Evolutionary conservation across 768 basidiomycete species (phyloP), one percentile per base, ranked within the genome.

Genomic region (Lentinula guzmanii): DNA sequence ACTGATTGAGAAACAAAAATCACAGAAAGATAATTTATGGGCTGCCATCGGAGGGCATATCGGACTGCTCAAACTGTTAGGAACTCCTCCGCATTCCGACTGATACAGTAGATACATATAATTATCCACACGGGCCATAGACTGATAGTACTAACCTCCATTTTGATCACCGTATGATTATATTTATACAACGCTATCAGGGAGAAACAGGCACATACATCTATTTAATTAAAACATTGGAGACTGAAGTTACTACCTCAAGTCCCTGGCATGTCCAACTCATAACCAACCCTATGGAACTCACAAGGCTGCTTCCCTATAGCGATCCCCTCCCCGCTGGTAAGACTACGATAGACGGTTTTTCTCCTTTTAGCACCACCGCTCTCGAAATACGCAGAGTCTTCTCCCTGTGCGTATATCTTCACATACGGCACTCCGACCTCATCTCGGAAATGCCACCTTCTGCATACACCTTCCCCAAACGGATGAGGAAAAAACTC

Each of bases 401-500:
- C 7, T 6, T 42, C 56, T 13, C 45, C 56, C 68, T 65, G 37
- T 70, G 70, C 59, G 69, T 65, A 60, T 34, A 89, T 72, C 56
- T 75, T 72, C 35, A 86, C 84, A 59, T 74, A 79, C 55, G 82
- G 79, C 42, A 84, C 86, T 31, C 82, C 85, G 42, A 82, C 75
- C 5, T 78, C 75, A 64, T 90, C 86, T 46, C 76, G 67, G 63
- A 79, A 81, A 71, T 93, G 92, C 66, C 76, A 76, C 46, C 79
- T 73, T 33, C 76, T 78, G 67, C 92, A 94, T 4, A 84, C 76
- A 1, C 91, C 92, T 64, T 83, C 76, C 2, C 86, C 87, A 58
- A 80, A 82, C 24, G 81, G 83, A 67, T 89, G 87, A 6, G 91
- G 91, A 59, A 86, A 83, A 64, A 81, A 81, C 61, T 82, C 84